Evolutionary conservation across 1,139 yeast species (phyloP).

Genomic region (Wickerhamomyces sp.): DNA sequence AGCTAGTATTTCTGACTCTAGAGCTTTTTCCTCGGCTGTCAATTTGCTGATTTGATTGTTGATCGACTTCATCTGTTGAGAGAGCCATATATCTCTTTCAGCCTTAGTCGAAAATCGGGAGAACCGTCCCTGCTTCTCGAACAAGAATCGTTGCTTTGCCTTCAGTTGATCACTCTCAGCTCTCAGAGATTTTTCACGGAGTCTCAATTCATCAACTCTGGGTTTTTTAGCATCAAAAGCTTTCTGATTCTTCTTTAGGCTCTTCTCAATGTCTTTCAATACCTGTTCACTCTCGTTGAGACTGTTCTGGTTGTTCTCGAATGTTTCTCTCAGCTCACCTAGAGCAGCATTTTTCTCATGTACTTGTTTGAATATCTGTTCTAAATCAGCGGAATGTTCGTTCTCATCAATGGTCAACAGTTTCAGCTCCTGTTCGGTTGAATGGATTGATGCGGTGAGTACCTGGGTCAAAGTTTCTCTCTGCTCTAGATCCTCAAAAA

Average conservation of each 20-base stretch:
- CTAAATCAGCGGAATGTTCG: slow-evolving; percentile 42
- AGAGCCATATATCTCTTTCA: slow-evolving; percentile 72
- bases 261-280: slow-evolving; percentile 26
- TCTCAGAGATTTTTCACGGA: slow-evolving; percentile 39
- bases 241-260: slow-evolving; percentile 38
- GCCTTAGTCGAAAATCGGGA: slow-evolving; percentile 49
- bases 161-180: slow-evolving; percentile 39
- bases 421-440: slow-evolving; percentile 32
- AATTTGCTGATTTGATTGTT: slow-evolving; percentile 9
- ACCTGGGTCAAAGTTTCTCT: slow-evolving; percentile 43
- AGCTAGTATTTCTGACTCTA: slow-evolving; percentile 13
- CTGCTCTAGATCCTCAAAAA: slow-evolving; percentile 39
- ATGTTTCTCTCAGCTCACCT: slow-evolving; percentile 27
- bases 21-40: slow-evolving; percentile 20
- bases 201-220: slow-evolving; percentile 33
- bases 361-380: slow-evolving; percentile 37
- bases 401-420: slow-evolving; percentile 46
- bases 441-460: slow-evolving; percentile 27
- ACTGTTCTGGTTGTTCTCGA: slow-evolving; percentile 25
- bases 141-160: slow-evolving; percentile 56
- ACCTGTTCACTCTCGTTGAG: slow-evolving; percentile 23
- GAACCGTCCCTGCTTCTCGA: slow-evolving; percentile 71
- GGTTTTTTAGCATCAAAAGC: slow-evolving; percentile 41
- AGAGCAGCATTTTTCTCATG: slow-evolving; percentile 30
- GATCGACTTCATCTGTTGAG: slow-evolving; percentile 39